These are phyloP conservation scores for Tolypocladium inflatum DNA, from an alignment of 2,329 filamentous ascomycete genomes.

Conservation along the genomic window DNA sequence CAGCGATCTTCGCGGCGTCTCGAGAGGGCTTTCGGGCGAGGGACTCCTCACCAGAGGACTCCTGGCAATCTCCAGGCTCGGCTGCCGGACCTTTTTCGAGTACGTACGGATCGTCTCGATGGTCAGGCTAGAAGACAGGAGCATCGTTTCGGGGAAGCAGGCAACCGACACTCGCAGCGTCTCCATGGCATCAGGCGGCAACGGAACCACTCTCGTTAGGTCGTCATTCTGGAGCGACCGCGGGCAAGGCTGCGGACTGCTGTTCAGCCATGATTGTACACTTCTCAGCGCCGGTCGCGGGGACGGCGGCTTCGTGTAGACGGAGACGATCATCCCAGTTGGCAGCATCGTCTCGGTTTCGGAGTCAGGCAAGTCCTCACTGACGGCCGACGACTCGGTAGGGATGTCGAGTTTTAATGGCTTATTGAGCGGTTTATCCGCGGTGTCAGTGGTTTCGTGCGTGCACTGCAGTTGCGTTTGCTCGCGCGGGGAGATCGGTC, in stretches of 20 bases:
- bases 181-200: constrained; percentile 44
- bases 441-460: too few relatives aligned
- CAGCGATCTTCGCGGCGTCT: constrained; percentile 17
- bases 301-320: constrained; percentile 21
- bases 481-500: neutral
- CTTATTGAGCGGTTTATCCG: neutral
- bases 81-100: constrained; percentile 42
- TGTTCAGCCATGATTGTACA: constrained; percentile 26
- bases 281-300: constrained; percentile 24
- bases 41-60: constrained; percentile 10
- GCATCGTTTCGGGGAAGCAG: constrained; percentile 51
- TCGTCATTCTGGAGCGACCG: constrained; percentile 22
- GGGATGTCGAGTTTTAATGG: neutral
- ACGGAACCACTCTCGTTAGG: constrained; percentile 30
- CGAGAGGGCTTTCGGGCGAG: constrained; percentile 6
- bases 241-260: constrained; percentile 18
- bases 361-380: constrained; percentile 1
- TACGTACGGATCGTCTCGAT: constrained; percentile 49
- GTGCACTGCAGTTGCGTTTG: neutral
- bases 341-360: constrained; percentile 6
- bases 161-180: constrained; percentile 42
- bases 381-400: constrained; percentile 4
- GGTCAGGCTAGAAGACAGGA: constrained; percentile 43
- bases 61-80: constrained; percentile 13
- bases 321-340: constrained; percentile 2